phyloP scores from a whole-genome alignment of 345 rosid genomes.

The Psidium friedrichsthalianum region DNA sequence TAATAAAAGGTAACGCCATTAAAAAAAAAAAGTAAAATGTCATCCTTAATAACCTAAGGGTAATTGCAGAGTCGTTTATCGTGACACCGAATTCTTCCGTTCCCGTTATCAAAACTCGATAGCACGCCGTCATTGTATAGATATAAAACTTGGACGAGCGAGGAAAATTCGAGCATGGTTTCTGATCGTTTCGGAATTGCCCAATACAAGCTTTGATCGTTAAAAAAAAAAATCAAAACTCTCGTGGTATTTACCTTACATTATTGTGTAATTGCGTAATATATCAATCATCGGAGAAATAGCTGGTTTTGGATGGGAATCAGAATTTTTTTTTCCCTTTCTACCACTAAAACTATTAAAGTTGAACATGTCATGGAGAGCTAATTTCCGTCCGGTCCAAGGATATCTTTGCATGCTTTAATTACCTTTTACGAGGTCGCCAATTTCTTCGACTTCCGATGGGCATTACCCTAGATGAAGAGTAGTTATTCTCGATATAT shows the following conservation, averaged over 20 bases:
- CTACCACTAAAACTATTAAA: not conserved
- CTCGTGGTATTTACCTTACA: not conserved
- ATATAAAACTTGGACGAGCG: rapidly evolving
- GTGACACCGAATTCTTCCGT: not conserved
- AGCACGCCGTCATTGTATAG: no score
- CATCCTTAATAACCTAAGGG: no score
- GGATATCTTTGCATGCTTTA: not conserved
- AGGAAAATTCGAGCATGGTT: no score
- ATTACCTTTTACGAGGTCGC: not conserved
- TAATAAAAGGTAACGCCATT: no score
- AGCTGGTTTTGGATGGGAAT: not conserved
- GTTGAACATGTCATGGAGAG: not conserved
- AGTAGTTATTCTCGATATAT: not conserved
- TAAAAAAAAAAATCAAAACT: no score
- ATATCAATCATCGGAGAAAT: not conserved
- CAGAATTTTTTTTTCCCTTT: not conserved
- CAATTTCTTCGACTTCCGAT: not conserved
- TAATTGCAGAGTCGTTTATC: not conserved
- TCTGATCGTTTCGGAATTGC: no score
- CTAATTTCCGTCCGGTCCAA: not conserved
- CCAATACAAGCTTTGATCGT: no score
- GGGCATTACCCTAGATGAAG: not conserved
- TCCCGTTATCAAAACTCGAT: no score
- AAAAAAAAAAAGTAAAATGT: no score
- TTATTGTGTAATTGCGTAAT: not conserved